Evolutionary conservation across 1,284 basidiomycete species (phyloP), one percentile per base, ranked within the genome.

Genomic region (Violaceomyces palustris): DNA sequence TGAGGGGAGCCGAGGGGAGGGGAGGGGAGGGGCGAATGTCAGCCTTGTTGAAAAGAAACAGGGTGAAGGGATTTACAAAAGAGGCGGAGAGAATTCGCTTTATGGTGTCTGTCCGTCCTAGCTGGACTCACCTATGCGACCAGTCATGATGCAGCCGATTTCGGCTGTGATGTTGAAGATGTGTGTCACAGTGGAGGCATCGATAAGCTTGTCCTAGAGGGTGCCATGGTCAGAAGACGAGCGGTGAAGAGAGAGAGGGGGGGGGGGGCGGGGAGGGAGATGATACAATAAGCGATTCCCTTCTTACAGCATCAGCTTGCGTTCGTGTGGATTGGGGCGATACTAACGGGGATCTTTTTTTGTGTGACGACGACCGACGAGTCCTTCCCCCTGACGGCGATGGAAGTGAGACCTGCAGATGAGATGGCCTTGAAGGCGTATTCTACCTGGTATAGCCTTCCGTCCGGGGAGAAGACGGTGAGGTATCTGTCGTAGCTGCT

Each of bases 351-450:
- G 29, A 99, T 85, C 79, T 98, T 98, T 78, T 91, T 91, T 78
- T 99, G 94, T 9, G 92, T 96, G 67, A 96, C 90, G 30, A 97
- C 87, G 3, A 98, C 91, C 6, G 85, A 81, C 3, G 89, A 92
- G 72, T 98, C 92, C 75, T 88, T 88, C 18, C 94, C 94, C 61
- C 93, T 79, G 42, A 98, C 85, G 12, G 92, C 83, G 40, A 99
- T 82, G 6, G 92, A 84, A 3, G 94, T 98, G 67, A 97, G 88
- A 1, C 91, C 93, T 3, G 91, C 92, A 40, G 89, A 87, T 52
- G 88, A 88, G 76, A 98, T 97, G 36, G 94, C 94, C 76, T 98
- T 99, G 84, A 98, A 98, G 17, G 94, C 94, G 80, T 98, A 98
- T 46, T 72, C 71, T 23, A 73, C 71, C 44, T 73, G 71, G 44